These are phyloP conservation scores for Tulasnella sp. DNA, from an alignment of 768 basidiomycete species.

Conservation along the genomic window DNA sequence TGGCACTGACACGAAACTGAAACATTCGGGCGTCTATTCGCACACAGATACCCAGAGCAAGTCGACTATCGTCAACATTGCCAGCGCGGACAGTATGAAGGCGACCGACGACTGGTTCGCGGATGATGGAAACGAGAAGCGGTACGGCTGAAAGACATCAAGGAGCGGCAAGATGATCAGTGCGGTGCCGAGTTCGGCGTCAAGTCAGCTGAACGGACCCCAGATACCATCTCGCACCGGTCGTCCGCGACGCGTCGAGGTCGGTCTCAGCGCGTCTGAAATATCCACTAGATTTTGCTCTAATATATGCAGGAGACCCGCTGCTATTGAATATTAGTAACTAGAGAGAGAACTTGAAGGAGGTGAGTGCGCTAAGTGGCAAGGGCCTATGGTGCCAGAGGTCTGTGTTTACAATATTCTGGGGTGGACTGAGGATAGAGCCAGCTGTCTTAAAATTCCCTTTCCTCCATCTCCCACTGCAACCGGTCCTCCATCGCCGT, in stretches of 20 bases:
- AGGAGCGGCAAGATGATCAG: neutral
- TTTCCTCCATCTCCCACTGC: neutral
- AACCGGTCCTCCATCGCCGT: neutral
- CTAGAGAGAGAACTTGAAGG: neutral
- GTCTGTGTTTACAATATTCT: neutral
- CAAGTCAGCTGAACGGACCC: neutral
- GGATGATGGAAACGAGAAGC: slow-evolving; percentile 47
- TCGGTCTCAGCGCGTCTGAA: neutral
- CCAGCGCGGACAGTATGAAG: slow-evolving; percentile 55
- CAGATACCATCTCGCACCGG: neutral
- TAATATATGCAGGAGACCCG: neutral
- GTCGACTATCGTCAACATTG: slow-evolving; percentile 73
- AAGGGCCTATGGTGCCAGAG: neutral
- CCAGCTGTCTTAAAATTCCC: slow-evolving; percentile 13
- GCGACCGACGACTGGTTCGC: slow-evolving; percentile 65
- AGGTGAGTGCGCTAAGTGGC: neutral
- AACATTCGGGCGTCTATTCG: slow-evolving; percentile 2
- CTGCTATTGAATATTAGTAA: neutral
- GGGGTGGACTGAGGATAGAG: neutral
- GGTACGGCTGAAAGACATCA: slow-evolving; percentile 54
- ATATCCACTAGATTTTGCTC: neutral
- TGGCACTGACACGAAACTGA: slow-evolving; percentile 8
- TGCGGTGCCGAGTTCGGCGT: neutral
- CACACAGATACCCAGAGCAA: slow-evolving; percentile 76
- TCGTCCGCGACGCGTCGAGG: neutral